Percentiles rank a stretch among this genome's conserved stretches.
Evolutionary conservation across 306 rosid genomes (phyloP).

Genomic region (Cajanus cajan): DNA sequence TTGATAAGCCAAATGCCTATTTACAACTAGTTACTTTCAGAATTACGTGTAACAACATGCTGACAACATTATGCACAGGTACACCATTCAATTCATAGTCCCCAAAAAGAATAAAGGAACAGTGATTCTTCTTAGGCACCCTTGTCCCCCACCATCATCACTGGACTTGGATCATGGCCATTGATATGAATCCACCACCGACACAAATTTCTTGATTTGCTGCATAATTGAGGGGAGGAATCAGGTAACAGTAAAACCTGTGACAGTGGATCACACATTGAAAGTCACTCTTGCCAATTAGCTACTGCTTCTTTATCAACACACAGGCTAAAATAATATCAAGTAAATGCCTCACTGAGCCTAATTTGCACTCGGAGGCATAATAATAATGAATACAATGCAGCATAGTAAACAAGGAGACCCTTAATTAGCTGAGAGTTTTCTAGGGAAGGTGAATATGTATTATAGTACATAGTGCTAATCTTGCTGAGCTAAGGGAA

Average conservation of each 20-base stretch:
- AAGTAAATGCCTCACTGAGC: slow-evolving; percentile 68
- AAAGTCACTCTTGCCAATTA: slow-evolving; percentile 27
- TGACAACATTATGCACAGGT: slow-evolving; percentile 14
- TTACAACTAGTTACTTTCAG: background rate
- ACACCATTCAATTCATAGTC: slow-evolving; percentile 12
- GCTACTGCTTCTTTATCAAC: slow-evolving; percentile 43
- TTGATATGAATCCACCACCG: slow-evolving; percentile 7
- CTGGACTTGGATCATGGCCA: slow-evolving; percentile 1
- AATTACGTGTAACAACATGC: background rate
- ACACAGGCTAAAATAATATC: slow-evolving; percentile 39
- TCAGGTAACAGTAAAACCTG: background rate
- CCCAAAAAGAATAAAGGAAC: background rate
- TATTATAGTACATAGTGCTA: slow-evolving; percentile 49
- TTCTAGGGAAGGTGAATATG: slow-evolving; percentile 43
- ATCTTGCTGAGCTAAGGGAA: slow-evolving; percentile 23
- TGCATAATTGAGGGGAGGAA: background rate
- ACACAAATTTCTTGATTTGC: background rate
- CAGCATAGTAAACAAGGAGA: slow-evolving; percentile 34
- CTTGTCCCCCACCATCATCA: slow-evolving; percentile 32
- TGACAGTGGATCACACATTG: slow-evolving; percentile 15
- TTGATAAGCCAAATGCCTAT: background rate
- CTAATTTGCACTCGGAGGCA: slow-evolving; percentile 54
- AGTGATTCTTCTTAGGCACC: background rate
- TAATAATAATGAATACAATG: slow-evolving; percentile 63
- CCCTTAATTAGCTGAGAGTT: slow-evolving; percentile 40